A percentile compares a stretch with the other conserved stretches of the same genome.
Evolutionary conservation across 805 yeast genomes (phyloP).

Genomic region (Zygoascus biomembranicola): DNA sequence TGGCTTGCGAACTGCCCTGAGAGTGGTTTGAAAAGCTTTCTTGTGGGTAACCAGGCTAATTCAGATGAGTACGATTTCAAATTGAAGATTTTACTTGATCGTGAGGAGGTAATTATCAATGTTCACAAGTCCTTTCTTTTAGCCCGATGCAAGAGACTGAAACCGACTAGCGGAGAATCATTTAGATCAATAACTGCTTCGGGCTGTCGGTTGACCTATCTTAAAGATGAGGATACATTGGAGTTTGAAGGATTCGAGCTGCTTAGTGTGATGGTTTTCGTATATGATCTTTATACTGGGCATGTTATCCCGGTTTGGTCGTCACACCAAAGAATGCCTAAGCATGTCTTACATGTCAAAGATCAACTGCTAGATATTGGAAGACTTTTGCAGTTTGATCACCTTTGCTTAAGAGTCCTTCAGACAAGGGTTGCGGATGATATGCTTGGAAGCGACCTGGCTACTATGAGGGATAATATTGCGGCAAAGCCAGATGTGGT

Average conservation of each 20-base stretch:
- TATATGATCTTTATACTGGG: conserved; percentile 26
- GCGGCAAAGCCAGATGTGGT: conserved; percentile 31
- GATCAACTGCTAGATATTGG: conserved; percentile 20
- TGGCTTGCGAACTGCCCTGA: not conserved
- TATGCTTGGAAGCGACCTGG: conserved; percentile 4
- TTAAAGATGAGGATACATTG: not conserved
- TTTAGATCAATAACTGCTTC: not conserved
- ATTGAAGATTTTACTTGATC: not conserved
- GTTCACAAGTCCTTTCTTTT: not conserved
- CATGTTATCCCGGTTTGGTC: conserved; percentile 18
- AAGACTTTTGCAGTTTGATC: conserved; percentile 11
- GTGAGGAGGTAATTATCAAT: not conserved
- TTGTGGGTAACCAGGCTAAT: not conserved
- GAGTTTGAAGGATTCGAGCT: conserved; percentile 15
- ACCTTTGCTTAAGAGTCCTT: conserved; percentile 8
- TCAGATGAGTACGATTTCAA: not conserved
- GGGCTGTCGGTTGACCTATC: not conserved
- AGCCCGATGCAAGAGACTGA: not conserved
- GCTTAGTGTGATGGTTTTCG: conserved; percentile 16
- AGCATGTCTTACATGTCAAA: conserved; percentile 14
- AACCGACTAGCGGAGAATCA: not conserved
- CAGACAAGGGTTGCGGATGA: conserved; percentile 1
- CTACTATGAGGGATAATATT: not conserved
- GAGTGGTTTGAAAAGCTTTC: not conserved
- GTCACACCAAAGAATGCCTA: conserved; percentile 3